These are phyloP conservation scores for Inga oerstediana DNA, from an alignment of 306 rosid species.

Conservation along the genomic window DNA sequence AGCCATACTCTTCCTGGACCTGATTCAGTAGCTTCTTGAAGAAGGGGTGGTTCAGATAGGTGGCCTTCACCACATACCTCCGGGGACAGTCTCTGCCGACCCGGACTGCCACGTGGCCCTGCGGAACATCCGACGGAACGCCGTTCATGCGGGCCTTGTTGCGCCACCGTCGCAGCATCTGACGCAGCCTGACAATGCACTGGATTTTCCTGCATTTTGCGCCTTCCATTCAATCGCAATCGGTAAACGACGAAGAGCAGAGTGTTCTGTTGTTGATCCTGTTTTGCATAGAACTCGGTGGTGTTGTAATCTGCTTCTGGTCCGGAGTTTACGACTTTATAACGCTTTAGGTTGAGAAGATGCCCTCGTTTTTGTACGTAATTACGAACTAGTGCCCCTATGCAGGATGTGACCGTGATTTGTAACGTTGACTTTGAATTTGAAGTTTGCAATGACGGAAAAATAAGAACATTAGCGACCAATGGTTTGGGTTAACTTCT, in stretches of 20 bases:
- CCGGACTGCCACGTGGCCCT: constrained; percentile 90
- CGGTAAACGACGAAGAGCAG: neutral
- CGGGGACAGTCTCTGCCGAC: constrained; percentile 60
- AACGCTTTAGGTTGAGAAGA: neutral
- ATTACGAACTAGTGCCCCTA: constrained; percentile 47
- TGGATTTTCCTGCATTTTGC: constrained; percentile 84
- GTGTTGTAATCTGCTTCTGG: neutral
- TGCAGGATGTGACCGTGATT: neutral
- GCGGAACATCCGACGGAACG: constrained; percentile 81
- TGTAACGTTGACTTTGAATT: neutral
- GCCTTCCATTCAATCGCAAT: constrained; percentile 36
- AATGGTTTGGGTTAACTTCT: too few relatives aligned
- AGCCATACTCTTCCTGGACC: constrained; percentile 91
- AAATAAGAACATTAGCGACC: too few relatives aligned
- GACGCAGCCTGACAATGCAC: constrained; percentile 89
- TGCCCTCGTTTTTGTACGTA: constrained; percentile 38
- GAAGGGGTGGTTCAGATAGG: constrained; percentile 88
- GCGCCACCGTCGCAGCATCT: constrained; percentile 90
- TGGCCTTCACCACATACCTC: constrained; percentile 71
- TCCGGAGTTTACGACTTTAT: constrained; percentile 29
- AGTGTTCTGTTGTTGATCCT: too few relatives aligned
- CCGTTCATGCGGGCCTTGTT: constrained; percentile 68
- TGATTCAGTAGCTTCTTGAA: constrained; percentile 72
- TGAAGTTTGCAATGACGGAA: neutral
- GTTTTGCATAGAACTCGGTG: neutral